Base-by-base conservation (phyloP, 108 stramenopile genomes). In the Nitzschia sp. region DNA sequence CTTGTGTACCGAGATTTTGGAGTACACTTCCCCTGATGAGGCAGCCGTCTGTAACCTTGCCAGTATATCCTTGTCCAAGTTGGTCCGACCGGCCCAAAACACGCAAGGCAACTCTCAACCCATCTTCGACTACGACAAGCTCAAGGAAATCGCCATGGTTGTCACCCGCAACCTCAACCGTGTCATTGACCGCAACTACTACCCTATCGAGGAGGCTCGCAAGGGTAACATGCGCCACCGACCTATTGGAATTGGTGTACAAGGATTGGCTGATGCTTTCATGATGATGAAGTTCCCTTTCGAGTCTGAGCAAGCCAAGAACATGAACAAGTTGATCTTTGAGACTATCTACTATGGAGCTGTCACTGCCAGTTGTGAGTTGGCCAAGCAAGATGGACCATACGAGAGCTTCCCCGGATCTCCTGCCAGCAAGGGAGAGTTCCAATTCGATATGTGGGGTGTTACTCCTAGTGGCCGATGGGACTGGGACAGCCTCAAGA, bases 331-430 rank as follows among this genome's bases (percentile, higher is more conserved):
- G 57, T 92, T 97, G 71, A 97, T 99, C 72, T 99, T 99, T 73
- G 99, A 99, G 81, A 98, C 99, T 39, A 99, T 99, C 56, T 99
- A 99, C 84, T 98, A 93, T 76, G 98, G 96, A 44, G 96, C 99
- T 25, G 77, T 88, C 71, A 86, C 82, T 51, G 97, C 97, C 41
- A 95, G 94, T 63, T 83, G 84, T 73, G 94, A 97, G 63, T 83
- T 99, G 24, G 98, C 99, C 55, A 62, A 81, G 73, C 65, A 77
- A 65, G 91, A 96, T 37, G 99, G 98, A 11, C 78, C 91, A 51
- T 99, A 99, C 82, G 83, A 93, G 71, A 83, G 95, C 22, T 99
- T 89, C 71, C 81, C 81, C 21, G 98, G 98, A 29, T 96, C 92
- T 51, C 99, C 99, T 8, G 88, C 93, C 19, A 92, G 91, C 77